These are phyloP conservation scores for Albatrellus sp. DNA, from an alignment of 1,284 basidiomycete species.

Conservation along the genomic window DNA sequence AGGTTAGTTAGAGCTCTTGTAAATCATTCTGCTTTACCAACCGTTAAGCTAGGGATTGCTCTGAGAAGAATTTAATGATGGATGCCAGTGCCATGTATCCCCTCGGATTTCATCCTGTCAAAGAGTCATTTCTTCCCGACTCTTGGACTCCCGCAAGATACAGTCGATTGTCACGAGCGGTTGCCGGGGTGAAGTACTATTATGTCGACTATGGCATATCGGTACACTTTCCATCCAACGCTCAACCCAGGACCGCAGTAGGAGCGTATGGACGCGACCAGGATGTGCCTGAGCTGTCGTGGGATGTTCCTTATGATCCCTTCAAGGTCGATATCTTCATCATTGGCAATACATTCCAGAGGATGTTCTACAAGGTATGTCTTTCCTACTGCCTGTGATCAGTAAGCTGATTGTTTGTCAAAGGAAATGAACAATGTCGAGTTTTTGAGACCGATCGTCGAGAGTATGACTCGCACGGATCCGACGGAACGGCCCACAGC, in stretches of 20 bases:
- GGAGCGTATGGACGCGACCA: constrained; percentile 13
- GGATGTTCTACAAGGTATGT: constrained; percentile 9
- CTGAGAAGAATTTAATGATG: constrained; percentile 16
- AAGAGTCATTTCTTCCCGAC: constrained; percentile 4
- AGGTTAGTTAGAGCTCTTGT: constrained; percentile 7
- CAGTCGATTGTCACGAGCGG: constrained; percentile 2
- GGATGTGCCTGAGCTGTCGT: constrained; percentile 17
- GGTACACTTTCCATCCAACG: constrained; percentile 1
- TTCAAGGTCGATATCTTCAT: constrained; percentile 19
- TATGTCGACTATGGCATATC: constrained; percentile 15
- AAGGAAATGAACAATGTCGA: constrained; percentile 14
- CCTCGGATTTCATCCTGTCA: constrained; percentile 15
- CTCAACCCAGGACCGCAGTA: constrained; percentile 5
- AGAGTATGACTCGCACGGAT: constrained; percentile 10
- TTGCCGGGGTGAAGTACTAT: constrained; percentile 11
- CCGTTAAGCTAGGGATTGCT: constrained; percentile 11
- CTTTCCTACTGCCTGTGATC: neutral
- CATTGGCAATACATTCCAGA: constrained; percentile 14
- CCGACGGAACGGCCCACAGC: constrained; percentile 13
- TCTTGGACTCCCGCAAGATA: neutral
- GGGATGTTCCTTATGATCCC: constrained; percentile 17
- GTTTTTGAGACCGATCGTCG: constrained; percentile 13
- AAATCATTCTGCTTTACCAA: neutral
- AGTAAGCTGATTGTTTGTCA: neutral
- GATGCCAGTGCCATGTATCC: constrained; percentile 15